Conservation (phyloP, 345 rosid species). For the Euphorbia tirucalli region DNA sequence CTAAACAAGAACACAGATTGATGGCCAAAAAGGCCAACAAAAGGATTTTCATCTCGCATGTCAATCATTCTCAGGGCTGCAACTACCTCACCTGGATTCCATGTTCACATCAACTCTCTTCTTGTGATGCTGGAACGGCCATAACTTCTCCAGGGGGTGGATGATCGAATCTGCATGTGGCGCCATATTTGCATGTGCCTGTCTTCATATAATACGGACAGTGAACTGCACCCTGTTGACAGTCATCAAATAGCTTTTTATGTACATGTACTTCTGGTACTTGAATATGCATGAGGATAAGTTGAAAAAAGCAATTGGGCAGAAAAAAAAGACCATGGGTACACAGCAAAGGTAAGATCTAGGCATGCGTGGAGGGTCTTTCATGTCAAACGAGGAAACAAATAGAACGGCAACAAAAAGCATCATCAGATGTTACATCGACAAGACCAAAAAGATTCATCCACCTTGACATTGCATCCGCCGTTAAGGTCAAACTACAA, state of each 20-base stretch:
- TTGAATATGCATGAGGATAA: neutral
- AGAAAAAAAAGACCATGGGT: neutral
- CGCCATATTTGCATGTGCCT: conserved; percentile 82
- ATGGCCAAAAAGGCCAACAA: neutral
- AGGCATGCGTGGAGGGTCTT: neutral
- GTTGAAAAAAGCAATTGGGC: neutral
- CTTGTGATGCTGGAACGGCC: conserved; percentile 44
- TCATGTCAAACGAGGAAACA: neutral
- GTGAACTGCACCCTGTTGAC: conserved; percentile 58
- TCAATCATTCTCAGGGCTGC: neutral
- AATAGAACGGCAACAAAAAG: neutral
- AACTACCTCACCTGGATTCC: neutral
- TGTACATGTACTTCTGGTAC: neutral
- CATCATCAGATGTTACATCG: no score
- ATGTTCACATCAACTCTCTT: conserved; percentile 25
- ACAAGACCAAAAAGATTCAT: no score
- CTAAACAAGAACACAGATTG: neutral
- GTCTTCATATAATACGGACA: conserved; percentile 98
- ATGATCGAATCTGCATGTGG: conserved; percentile 86
- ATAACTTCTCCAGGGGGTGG: conserved; percentile 94
- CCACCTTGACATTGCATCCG: no score
- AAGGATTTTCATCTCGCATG: neutral
- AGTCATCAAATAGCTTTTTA: conserved; percentile 4
- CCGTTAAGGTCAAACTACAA: no score
- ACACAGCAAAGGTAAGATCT: neutral